Evolutionary conservation across 2,329 filamentous ascomycete species (phyloP), one percentile per base, ranked within the genome.

Genomic region (Rutstroemia sydowiana): DNA sequence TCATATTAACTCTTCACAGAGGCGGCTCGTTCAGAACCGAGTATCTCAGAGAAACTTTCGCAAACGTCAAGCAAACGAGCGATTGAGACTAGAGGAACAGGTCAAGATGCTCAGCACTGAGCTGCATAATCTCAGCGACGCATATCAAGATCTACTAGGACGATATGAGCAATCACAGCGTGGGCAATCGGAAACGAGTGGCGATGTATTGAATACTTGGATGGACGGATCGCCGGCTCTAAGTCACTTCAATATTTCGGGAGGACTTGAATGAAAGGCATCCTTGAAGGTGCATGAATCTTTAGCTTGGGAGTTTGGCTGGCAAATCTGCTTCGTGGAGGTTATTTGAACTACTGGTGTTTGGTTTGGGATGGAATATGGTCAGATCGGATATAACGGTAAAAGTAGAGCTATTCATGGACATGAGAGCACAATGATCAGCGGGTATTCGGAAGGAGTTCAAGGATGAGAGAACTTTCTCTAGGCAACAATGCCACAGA

Each of bases 21-120:
- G 50, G 20, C 50, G 50, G 21, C 50, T 52, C 26, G 50, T 52
- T 5, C 50, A 52, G 28, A 52, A 52, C 39, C 43, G 50, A n/a
- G 44, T 52, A 6, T 47, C 43, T 2, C 50, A 52, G 21, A 52
- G 50, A 13, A 52, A 52, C n/a, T 52, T 52, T 34, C 44, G 50
- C 7, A 52, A 42, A 21, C 50, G 50, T n/a, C 50, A 52, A 42
- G 43, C 43, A 48, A 52, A 52, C 20, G 43, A 52, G 18, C 50
- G 50, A 14, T 26, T 46, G 26, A 23, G 50, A 30, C 36, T 52
- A 6, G 50, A 52, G 26, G 28, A 52, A 31, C 50, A 52, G 13
- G 50, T 52, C 41, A 52, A 52, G 30, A 42, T 47, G 28, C 45
- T 52, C 36, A 52, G 44, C 10, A 36, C 32, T 3, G 50, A 52